phyloP scores from a whole-genome alignment of 2,329 filamentous ascomycete genomes.

The Arthrocladium fulminans region DNA sequence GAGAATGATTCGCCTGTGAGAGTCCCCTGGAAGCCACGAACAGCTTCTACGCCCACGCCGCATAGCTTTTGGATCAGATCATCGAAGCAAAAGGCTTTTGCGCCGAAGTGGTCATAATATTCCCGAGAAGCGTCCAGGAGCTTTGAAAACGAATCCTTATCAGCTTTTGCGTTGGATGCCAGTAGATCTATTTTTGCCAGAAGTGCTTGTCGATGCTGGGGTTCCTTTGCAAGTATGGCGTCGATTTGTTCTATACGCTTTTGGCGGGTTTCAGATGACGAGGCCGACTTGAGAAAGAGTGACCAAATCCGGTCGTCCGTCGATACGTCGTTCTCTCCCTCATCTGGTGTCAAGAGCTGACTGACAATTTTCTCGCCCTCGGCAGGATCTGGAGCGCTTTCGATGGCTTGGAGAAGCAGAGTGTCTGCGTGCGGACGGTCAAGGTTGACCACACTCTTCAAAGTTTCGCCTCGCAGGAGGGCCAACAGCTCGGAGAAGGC shows the following conservation, averaged over 20 bases:
- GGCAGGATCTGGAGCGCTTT: conserved; percentile 31
- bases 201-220: conserved; percentile 36
- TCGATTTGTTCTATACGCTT: conserved; percentile 18
- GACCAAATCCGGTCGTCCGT: conserved; percentile 41
- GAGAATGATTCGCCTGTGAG: neutral
- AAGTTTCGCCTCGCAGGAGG: conserved; percentile 34
- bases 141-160: conserved; percentile 24
- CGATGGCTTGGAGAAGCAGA: conserved; percentile 31
- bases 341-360: conserved; percentile 28
- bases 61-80: conserved; percentile 29
- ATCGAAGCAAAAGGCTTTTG: conserved; percentile 38
- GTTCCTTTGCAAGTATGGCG: conserved; percentile 26
- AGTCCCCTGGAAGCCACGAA: neutral
- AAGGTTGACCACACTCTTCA: conserved; percentile 36
- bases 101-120: conserved; percentile 34
- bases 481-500: conserved; percentile 33
- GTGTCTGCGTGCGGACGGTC: conserved; percentile 35
- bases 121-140: conserved; percentile 31
- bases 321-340: conserved; percentile 26
- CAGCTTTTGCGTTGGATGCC: conserved; percentile 23
- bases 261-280: neutral
- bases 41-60: conserved; percentile 24
- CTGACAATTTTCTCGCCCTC: conserved; percentile 25
- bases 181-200: conserved; percentile 30
- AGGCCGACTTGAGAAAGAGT: conserved; percentile 30